phyloP scores from a whole-genome alignment of 768 basidiomycete species.

The Russula sp. region DNA sequence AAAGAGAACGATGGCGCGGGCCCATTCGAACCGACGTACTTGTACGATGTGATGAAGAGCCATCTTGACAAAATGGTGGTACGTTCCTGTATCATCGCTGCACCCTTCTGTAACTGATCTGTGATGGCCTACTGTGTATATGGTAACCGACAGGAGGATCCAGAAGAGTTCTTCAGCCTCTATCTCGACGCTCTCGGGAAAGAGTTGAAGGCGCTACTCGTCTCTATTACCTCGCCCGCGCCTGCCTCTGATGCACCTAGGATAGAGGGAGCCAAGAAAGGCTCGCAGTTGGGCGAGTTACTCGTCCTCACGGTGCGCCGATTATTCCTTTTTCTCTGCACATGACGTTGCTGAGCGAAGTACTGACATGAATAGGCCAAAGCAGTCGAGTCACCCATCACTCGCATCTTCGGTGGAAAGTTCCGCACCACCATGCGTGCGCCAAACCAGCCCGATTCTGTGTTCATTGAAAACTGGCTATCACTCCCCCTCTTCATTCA shows the following conservation, averaged over 20 bases:
- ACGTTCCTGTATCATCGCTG: constrained; percentile 25
- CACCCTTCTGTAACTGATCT: background rate
- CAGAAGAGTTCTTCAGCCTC: constrained; percentile 95
- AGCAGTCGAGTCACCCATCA: constrained; percentile 77
- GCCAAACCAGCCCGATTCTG: constrained; percentile 77
- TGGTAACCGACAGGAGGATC: constrained; percentile 94
- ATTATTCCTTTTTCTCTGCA: background rate
- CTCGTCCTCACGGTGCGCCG: constrained; percentile 71
- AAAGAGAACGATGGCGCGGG: constrained; percentile 48
- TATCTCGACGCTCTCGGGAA: constrained; percentile 93
- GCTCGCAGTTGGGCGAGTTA: constrained; percentile 51
- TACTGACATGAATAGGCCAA: constrained; percentile 46
- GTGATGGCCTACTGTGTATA: constrained; percentile 26
- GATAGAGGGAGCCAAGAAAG: constrained; percentile 41
- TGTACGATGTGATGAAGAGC: constrained; percentile 90
- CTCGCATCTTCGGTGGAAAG: constrained; percentile 88
- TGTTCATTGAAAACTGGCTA: constrained; percentile 88
- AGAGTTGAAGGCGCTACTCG: constrained; percentile 63
- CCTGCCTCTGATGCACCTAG: constrained; percentile 24
- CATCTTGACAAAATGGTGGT: constrained; percentile 89
- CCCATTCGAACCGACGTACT: constrained; percentile 75
- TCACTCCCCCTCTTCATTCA: constrained; percentile 85
- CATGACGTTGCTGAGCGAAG: background rate
- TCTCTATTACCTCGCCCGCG: constrained; percentile 40
- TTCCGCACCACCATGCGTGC: constrained; percentile 77